phyloP scores from a whole-genome alignment of 805 yeast species.

The Wickerhamomyces alni region DNA sequence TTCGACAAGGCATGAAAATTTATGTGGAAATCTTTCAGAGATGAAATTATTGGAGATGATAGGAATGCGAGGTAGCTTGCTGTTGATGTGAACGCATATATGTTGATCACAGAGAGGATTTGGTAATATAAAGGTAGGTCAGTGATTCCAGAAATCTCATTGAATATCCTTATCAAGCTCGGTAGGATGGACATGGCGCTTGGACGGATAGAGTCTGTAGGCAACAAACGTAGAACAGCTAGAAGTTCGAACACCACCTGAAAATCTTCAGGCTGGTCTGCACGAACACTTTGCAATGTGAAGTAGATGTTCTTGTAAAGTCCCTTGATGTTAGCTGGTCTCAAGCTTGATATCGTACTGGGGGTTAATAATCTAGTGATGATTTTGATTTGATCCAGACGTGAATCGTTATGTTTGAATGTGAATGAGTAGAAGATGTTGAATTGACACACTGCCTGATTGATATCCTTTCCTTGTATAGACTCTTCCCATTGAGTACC shows the following conservation, averaged over 20 bases:
- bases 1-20: constrained; percentile 1
- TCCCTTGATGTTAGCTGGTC: constrained; percentile 1
- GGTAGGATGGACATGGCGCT: neutral
- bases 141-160: neutral
- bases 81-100: constrained; percentile 1
- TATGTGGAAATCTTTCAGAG: constrained; percentile 2
- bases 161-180: neutral
- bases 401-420: constrained; percentile 8
- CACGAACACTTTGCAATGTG: constrained; percentile 1
- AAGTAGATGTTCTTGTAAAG: constrained; percentile 6
- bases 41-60: constrained; percentile 2
- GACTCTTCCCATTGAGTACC: constrained; percentile 16
- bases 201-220: too few relatives aligned
- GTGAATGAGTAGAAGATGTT: constrained; percentile 25
- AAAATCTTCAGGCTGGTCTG: constrained; percentile 1
- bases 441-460: constrained; percentile 20
- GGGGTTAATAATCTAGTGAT: neutral
- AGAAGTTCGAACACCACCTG: constrained; percentile 1
- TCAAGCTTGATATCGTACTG: neutral
- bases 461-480: neutral
- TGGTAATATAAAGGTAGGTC: neutral
- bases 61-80: constrained; percentile 3
- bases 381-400: constrained; percentile 4
- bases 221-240: neutral
- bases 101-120: neutral